Conservation (phyloP, 2,329 filamentous ascomycete species). For the Beauveria caledonica region DNA sequence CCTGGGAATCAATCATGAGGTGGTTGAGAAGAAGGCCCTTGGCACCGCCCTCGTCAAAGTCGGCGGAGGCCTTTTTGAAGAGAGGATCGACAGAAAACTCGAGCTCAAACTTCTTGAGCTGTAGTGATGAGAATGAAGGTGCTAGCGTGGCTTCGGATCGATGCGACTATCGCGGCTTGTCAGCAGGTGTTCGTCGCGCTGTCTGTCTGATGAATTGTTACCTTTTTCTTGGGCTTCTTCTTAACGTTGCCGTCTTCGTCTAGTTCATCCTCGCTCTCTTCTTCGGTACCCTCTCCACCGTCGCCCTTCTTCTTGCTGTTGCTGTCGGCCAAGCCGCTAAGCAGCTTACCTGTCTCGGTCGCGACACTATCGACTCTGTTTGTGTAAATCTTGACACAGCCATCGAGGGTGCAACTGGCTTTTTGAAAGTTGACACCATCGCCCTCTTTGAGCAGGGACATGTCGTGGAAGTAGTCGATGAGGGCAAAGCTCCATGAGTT, state of each 20-base stretch:
- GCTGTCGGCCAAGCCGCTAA: constrained; percentile 88
- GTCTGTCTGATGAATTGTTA: constrained; percentile 26
- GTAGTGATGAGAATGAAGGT: constrained; percentile 76
- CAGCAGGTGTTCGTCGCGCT: not conserved
- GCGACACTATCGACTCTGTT: constrained; percentile 97
- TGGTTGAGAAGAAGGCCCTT: constrained; percentile 94
- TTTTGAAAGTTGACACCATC: constrained; percentile 98
- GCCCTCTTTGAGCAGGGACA: constrained; percentile 93
- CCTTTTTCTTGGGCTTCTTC: constrained; percentile 68
- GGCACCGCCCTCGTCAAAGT: constrained; percentile 96
- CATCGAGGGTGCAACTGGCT: constrained; percentile 92
- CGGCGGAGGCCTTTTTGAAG: constrained; percentile 98
- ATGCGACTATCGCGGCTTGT: constrained; percentile 39
- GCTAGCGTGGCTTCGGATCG: constrained; percentile 88
- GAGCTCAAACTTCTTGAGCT: constrained; percentile 94
- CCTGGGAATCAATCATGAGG: constrained; percentile 85
- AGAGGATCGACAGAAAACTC: constrained; percentile 94
- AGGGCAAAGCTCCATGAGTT: constrained; percentile 99
- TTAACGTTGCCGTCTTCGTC: constrained; percentile 52
- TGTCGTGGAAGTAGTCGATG: constrained; percentile 99
- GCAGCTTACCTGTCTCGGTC: constrained; percentile 88
- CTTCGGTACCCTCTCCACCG: constrained; percentile 58
- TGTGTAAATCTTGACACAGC: constrained; percentile 98
- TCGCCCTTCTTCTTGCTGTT: constrained; percentile 66
- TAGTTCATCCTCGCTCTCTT: constrained; percentile 56